Conservation (phyloP, 768 basidiomycete species). For the Termitomyces sp. region DNA sequence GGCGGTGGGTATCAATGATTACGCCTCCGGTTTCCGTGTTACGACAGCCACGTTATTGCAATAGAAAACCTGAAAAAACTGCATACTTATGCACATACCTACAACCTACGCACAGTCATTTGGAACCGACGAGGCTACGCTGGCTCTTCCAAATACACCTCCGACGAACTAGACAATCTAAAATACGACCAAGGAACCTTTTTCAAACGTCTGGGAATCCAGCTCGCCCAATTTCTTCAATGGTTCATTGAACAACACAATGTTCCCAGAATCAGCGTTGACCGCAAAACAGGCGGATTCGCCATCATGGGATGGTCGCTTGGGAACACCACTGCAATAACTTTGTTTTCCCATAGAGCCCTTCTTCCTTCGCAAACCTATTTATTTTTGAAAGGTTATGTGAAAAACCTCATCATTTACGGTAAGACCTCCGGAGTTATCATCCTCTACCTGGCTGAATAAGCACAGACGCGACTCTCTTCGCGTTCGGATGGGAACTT, state of each 20-base stretch:
- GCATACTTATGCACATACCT: constrained; percentile 15
- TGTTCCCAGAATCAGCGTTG: constrained; percentile 19
- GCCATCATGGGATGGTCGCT: constrained; percentile 34
- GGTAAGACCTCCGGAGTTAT: constrained; percentile 17
- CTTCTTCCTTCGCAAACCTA: constrained; percentile 19
- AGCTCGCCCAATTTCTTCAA: constrained; percentile 23
- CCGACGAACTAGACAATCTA: constrained; percentile 26
- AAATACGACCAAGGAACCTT: constrained; percentile 18
- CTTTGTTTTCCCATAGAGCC: constrained; percentile 21
- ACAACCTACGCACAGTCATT: constrained; percentile 24
- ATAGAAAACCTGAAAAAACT: constrained; percentile 16
- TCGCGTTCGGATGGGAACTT: constrained; percentile 23
- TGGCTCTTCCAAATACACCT: constrained; percentile 26
- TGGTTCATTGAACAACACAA: constrained; percentile 20
- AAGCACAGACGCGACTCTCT: constrained; percentile 25
- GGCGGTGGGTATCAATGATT: constrained; percentile 21
- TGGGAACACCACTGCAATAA: constrained; percentile 22
- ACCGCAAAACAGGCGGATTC: constrained; percentile 28
- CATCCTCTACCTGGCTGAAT: neutral
- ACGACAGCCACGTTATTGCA: neutral
- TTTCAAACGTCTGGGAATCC: constrained; percentile 20
- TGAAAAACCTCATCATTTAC: constrained; percentile 26
- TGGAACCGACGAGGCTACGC: constrained; percentile 28
- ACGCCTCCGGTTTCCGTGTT: neutral
- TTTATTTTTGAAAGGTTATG: constrained; percentile 21